Evolutionary conservation across 1,284 basidiomycete genomes (phyloP), one percentile per base, ranked within the genome.

Genomic region (Ustilago esculenta): DNA sequence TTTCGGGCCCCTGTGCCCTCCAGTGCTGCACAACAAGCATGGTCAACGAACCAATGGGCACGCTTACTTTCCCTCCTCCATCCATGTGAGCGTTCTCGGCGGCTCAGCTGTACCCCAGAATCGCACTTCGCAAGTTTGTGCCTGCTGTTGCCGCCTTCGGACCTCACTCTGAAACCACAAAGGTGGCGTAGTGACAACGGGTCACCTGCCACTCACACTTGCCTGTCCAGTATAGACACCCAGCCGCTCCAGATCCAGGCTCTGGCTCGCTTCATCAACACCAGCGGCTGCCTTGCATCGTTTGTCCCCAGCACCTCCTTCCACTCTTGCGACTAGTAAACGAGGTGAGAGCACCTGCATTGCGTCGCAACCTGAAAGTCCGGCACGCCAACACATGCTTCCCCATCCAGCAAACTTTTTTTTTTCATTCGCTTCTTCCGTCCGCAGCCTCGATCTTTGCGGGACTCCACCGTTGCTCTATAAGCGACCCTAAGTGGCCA

Each of bases 41-140:
- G 17, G 41, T 29, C 15, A 27, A 43, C 5, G 41, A 25, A 45
- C 30, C 43, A 33, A 33, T 23, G 11, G 20, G 21, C 30, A 33
- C 43, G 43, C 20, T 34, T 33, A 12, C 30, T 20, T 23, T 45
- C 20, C 30, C 24, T 34, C 14, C 41, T 43, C 29, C 41, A 43
- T 32, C 21, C 29, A 33, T 34, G 32, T 34, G 27, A 44, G 25
- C 25, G 10, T 29, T 15, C n/a, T 23, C 25, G n/a, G n/a, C n/a
- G n/a, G n/a, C n/a, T n/a, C n/a, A n/a, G n/a, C n/a, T n/a, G n/a
- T n/a, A n/a, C n/a, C n/a, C n/a, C n/a, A n/a, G n/a, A n/a, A n/a
- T n/a, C n/a, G n/a, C n/a, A n/a, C n/a, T n/a, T n/a, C n/a, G n/a
- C n/a, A n/a, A n/a, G n/a, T n/a, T n/a, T n/a, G n/a, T n/a, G n/a